Evolutionary conservation across 2,329 filamentous ascomycete genomes (phyloP).

Genomic region (Hypoxylon sp.): DNA sequence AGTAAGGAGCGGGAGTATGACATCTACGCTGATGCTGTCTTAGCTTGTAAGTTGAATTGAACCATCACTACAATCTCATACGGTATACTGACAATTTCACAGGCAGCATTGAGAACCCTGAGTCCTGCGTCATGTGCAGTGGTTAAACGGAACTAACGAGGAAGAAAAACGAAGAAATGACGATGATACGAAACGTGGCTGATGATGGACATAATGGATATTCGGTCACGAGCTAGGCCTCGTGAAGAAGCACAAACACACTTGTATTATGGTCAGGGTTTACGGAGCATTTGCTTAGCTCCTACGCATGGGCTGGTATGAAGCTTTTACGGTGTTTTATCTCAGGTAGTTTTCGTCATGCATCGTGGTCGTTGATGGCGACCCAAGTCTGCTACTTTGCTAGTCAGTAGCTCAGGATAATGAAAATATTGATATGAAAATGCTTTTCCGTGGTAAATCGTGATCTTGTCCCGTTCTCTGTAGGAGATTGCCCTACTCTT

Average conservation of each 20-base stretch:
- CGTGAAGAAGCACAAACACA: constrained; percentile 7
- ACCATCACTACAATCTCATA: background rate
- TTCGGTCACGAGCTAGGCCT: constrained; percentile 5
- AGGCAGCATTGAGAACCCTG: constrained; percentile 96
- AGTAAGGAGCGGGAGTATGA: constrained; percentile 83
- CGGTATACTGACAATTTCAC: constrained; percentile 46
- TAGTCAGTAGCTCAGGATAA: no score
- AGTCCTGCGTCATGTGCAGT: constrained; percentile 96
- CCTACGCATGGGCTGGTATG: constrained; percentile 13
- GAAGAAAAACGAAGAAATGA: constrained; percentile 28
- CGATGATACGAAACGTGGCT: constrained; percentile 37
- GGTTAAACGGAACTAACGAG: constrained; percentile 64
- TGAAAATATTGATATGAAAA: no score
- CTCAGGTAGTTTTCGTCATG: constrained; percentile 7
- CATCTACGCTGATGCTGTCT: constrained; percentile 92
- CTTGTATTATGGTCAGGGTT: constrained; percentile 19
- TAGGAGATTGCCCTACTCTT: no score
- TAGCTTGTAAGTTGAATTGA: constrained; percentile 74
- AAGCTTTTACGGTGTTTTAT: constrained; percentile 5
- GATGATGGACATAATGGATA: constrained; percentile 37
- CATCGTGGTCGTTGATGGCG: no score
- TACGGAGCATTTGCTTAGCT: constrained; percentile 13
- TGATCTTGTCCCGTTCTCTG: no score
- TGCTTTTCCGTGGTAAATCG: no score
- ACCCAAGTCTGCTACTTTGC: no score